phyloP scores from a whole-genome alignment of 2,329 filamentous ascomycete genomes.

The Curvularia spicifera region DNA sequence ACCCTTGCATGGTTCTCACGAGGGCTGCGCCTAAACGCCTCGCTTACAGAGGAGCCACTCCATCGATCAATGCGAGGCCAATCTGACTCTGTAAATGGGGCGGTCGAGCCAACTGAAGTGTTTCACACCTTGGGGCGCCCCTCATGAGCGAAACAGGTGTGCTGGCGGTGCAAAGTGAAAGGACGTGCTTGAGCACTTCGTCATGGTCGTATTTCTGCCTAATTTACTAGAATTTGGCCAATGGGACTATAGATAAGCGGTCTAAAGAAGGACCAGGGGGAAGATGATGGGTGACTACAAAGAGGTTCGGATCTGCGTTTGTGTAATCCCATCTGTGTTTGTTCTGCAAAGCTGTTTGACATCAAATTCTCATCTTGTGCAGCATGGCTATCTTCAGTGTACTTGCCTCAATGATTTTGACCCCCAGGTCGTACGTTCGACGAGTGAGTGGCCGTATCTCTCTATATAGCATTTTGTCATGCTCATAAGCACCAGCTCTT shows the following conservation, averaged over 20 bases:
- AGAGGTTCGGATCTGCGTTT: not conserved
- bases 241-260: not conserved
- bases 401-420: not conserved
- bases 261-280: not conserved
- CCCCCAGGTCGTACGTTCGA: conserved; percentile 1
- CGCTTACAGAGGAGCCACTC: conserved; percentile 4
- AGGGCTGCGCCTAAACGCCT: conserved; percentile 14
- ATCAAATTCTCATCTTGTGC: not conserved
- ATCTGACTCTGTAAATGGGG: not conserved
- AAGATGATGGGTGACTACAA: conserved; percentile 3
- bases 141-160: not conserved
- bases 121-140: not conserved
- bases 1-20: conserved; percentile 11
- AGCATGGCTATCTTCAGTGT: conserved; percentile 8
- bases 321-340: not conserved
- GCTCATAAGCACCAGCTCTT: conserved; percentile 3
- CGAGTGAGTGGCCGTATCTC: conserved; percentile 1
- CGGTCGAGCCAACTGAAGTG: not conserved
- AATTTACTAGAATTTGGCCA: not conserved
- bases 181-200: not conserved
- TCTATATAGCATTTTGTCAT: not conserved
- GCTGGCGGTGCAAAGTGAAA: conserved; percentile 9
- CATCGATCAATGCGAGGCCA: not conserved
- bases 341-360: not conserved
- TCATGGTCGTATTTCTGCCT: not conserved